Base-by-base conservation (phyloP, 768 basidiomycete species). In the Serendipita indica region DNA sequence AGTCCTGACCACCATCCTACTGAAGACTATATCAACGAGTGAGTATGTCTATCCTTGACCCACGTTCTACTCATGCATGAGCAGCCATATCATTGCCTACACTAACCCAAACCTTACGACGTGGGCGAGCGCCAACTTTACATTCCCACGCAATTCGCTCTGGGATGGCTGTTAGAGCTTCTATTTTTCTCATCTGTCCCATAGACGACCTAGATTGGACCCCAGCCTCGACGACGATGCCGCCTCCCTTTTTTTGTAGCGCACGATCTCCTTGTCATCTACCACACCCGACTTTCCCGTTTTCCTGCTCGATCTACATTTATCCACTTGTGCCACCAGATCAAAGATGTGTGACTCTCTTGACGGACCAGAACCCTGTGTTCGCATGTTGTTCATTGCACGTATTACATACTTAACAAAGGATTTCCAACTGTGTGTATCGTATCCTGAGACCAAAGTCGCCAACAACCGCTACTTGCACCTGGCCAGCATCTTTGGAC, bases 1-100 rank as follows among this genome's bases (percentile, higher is more conserved):
- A 68, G 70, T 62, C 71, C 71, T n/a, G 58, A 61, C 7, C 60
- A 65, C 30, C 60, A 62, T 34, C 71, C 71, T 1, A 72, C 71
- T 7, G 61, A 67, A 1, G 58, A 62, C 12, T 72, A 72, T 58
- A 72, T 72, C 58, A 39, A 62, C 34, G 58, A 60, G 49, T 54
- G 7, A 28, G 49, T 54, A n/a, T n/a, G n/a, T n/a, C n/a, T n/a
- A n/a, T n/a, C n/a, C 41, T n/a, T 39, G 18, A 39, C 41, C 27
- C 27, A n/a, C 7, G 27, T 43, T 43, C 35, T 18, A 18, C 41
- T 43, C 18, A 43, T 18, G 18, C 18, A 2, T 43, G 7, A 43
- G 41, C n/a, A 54, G 49, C 16, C 65, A 69, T 57, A 20, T 46
- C 16, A 64, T 68, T 28, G 64, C 66, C 2, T 73, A 72, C 64